Evolutionary conservation across 257 asterid species (phyloP).

Genomic region (Linderniella brevidens): DNA sequence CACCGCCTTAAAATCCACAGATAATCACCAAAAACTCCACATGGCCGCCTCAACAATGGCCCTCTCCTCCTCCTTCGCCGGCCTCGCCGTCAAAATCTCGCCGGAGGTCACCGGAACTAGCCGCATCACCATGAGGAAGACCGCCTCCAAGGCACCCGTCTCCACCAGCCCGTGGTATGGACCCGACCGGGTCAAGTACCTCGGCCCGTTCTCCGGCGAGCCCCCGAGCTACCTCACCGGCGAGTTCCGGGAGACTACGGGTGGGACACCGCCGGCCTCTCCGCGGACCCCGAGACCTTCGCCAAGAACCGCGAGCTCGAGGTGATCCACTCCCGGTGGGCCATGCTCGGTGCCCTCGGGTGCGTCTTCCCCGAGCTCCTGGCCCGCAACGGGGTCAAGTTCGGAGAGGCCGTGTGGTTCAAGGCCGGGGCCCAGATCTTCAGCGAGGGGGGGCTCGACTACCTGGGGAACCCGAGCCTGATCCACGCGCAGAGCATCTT

Average conservation of each 20-base stretch:
- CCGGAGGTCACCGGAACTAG: constrained; percentile 12
- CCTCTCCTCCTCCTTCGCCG: constrained; percentile 12
- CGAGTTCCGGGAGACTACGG: constrained; percentile 43
- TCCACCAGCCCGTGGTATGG: constrained; percentile 41
- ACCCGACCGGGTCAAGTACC: constrained; percentile 31
- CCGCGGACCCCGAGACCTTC: constrained; percentile 34
- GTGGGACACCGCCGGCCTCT: constrained; percentile 43
- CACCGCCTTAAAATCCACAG: no score
- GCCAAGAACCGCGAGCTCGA: constrained; percentile 36
- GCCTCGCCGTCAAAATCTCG: not conserved
- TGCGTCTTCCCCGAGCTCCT: constrained; percentile 31
- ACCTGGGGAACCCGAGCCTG: constrained; percentile 45
- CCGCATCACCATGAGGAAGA: constrained; percentile 19
- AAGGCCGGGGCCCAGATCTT: constrained; percentile 40
- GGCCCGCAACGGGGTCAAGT: constrained; percentile 26
- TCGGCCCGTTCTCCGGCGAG: constrained; percentile 37
- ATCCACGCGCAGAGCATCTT: constrained; percentile 46
- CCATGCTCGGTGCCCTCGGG: constrained; percentile 39
- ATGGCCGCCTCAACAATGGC: constrained; percentile 9
- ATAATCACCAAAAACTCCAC: no score
- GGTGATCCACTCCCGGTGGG: constrained; percentile 38
- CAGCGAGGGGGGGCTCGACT: constrained; percentile 33
- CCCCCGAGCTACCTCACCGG: constrained; percentile 38
- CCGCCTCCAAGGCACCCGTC: constrained; percentile 9
- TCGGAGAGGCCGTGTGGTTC: constrained; percentile 43